These are phyloP conservation scores for Suhomyces sp. DNA, from an alignment of 805 yeast species.

Conservation along the genomic window DNA sequence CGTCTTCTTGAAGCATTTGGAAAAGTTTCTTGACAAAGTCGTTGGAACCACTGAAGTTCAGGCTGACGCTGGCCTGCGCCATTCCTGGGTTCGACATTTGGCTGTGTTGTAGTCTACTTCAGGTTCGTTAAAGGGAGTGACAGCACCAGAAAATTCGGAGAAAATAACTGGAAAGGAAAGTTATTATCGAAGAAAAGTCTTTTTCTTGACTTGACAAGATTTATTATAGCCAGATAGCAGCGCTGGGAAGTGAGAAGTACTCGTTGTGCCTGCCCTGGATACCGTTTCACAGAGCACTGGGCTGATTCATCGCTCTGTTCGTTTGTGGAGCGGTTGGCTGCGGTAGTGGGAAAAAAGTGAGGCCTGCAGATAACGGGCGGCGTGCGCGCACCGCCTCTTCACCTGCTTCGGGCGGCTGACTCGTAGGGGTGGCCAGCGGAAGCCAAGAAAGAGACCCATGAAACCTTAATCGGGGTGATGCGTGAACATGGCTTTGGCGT, in stretches of 20 bases:
- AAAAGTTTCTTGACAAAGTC: constrained; percentile 78
- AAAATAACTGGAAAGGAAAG: neutral
- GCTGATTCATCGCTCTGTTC: neutral
- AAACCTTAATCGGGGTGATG: neutral
- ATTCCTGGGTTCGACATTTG: neutral
- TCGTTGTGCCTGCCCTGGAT: neutral
- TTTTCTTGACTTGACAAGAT: neutral
- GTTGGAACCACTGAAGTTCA: constrained; percentile 52
- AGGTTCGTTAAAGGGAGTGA: neutral
- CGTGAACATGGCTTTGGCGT: neutral
- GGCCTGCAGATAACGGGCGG: neutral
- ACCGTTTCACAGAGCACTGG: neutral
- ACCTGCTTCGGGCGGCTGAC: neutral
- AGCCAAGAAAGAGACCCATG: neutral
- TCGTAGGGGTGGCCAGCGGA: neutral
- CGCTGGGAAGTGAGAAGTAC: neutral
- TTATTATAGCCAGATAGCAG: neutral
- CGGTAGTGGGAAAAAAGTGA: neutral
- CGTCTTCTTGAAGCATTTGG: constrained; percentile 80
- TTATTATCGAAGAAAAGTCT: too few species aligned
- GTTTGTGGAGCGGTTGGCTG: neutral
- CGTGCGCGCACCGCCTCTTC: neutral
- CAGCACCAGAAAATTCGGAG: neutral
- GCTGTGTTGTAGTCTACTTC: neutral
- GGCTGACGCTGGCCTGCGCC: constrained; percentile 15